phyloP scores from a whole-genome alignment of 106 monocot species.

The Platanthera zijinensis region DNA sequence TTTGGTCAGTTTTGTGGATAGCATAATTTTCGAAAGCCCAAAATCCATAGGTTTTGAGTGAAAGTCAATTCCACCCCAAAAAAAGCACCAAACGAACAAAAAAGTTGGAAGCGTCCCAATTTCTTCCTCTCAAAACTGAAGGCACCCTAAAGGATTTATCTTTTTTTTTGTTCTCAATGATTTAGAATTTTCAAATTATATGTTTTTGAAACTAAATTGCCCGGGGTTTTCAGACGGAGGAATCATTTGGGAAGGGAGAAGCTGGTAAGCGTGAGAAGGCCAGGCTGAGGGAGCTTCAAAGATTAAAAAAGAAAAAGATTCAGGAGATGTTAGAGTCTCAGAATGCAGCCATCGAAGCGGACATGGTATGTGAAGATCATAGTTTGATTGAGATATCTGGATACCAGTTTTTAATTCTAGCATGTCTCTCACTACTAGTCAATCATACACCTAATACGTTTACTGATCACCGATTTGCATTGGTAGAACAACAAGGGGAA shows the following conservation, averaged over 20 bases:
- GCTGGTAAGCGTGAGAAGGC: constrained; percentile 49
- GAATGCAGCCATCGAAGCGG: constrained; percentile 72
- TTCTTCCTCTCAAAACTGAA: no score
- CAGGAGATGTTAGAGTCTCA: constrained; percentile 64
- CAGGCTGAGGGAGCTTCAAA: constrained; percentile 64
- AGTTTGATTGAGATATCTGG: neutral
- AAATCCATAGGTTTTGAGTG: no score
- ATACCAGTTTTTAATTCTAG: neutral
- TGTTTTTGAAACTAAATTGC: neutral
- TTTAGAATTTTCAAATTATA: neutral
- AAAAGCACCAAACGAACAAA: no score
- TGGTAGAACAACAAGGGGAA: constrained; percentile 74
- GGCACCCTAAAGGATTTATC: neutral
- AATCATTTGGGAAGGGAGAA: constrained; percentile 19
- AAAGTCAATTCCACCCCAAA: no score
- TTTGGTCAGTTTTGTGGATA: no score
- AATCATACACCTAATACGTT: neutral
- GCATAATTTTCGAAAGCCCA: no score
- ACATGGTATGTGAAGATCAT: constrained; percentile 48
- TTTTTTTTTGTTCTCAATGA: neutral
- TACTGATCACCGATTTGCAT: constrained; percentile 11
- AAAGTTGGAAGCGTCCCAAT: no score
- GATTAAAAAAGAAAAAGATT: constrained; percentile 64
- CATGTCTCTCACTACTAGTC: neutral
- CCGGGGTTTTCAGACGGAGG: constrained; percentile 25